A percentile compares a stretch with the other conserved stretches of the same genome.
Conservation (phyloP, 305 asterid species). For the Solanum hybrid region DNA sequence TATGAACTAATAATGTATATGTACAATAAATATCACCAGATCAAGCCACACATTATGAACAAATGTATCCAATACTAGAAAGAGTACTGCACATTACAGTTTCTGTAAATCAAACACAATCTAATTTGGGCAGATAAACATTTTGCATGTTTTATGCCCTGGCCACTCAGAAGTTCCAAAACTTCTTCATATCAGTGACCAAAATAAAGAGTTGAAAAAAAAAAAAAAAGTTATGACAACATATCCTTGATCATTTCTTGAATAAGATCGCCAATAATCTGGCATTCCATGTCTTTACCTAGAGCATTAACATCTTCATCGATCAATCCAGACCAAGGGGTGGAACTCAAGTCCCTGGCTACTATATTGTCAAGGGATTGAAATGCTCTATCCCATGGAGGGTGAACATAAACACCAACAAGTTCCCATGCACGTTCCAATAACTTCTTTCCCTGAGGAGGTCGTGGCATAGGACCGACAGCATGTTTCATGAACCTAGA, state of each 20-base stretch:
- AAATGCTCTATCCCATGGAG: slow-evolving; percentile 41
- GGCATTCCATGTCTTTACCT: slow-evolving; percentile 59
- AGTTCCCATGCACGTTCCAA: slow-evolving; percentile 52
- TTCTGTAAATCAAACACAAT: slow-evolving; percentile 1
- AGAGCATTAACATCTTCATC: slow-evolving; percentile 54
- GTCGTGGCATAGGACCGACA: slow-evolving; percentile 26
- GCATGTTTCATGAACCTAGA: slow-evolving; percentile 44
- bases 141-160: neutral
- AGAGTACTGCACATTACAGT: neutral
- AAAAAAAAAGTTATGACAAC: neutral
- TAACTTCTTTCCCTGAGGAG: slow-evolving; percentile 59
- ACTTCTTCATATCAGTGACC: neutral
- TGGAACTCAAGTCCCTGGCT: slow-evolving; percentile 49
- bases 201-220: neutral
- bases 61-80: neutral
- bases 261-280: slow-evolving; percentile 48
- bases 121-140: slow-evolving; percentile 1
- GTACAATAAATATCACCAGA: neutral
- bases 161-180: slow-evolving; percentile 4
- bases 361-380: slow-evolving; percentile 53
- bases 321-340: slow-evolving; percentile 46
- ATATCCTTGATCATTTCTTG: slow-evolving; percentile 47
- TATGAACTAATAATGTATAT: neutral
- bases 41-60: neutral
- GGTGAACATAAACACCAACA: slow-evolving; percentile 31